phyloP scores from a whole-genome alignment of 495 filamentous ascomycete genomes.

The Lasiosphaeria hispida region DNA sequence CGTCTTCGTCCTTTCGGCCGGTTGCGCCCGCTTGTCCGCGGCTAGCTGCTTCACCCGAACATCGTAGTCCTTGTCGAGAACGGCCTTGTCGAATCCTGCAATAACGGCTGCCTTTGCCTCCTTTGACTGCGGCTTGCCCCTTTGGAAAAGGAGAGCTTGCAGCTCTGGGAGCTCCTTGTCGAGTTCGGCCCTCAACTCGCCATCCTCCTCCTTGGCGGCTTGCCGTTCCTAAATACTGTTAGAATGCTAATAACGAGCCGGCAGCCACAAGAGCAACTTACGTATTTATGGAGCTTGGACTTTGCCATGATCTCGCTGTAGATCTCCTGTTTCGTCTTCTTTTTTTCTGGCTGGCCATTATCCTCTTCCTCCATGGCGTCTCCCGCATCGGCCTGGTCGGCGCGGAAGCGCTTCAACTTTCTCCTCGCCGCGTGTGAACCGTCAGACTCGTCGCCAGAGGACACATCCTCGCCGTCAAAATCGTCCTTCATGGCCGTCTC shows the following conservation, averaged over 20 bases:
- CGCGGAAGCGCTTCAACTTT: conserved; percentile 58
- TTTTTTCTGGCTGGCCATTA: conserved; percentile 63
- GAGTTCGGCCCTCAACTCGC: conserved; percentile 60
- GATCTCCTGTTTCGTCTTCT: conserved; percentile 91
- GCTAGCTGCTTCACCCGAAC: conserved; percentile 74
- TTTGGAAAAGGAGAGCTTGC: conserved; percentile 61
- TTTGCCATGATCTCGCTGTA: conserved; percentile 98
- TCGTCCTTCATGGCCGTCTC: conserved; percentile 55
- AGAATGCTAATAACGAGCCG: not conserved
- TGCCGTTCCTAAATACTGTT: conserved; percentile 54
- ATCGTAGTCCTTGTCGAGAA: conserved; percentile 81
- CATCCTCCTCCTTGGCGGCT: conserved; percentile 88
- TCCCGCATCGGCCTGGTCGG: conserved; percentile 40
- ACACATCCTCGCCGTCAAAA: conserved; percentile 64
- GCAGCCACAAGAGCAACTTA: conserved; percentile 33
- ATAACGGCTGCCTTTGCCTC: conserved; percentile 51
- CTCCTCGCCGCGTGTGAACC: conserved; percentile 44
- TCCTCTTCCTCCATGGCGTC: conserved; percentile 41
- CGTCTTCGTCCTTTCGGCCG: conserved; percentile 85
- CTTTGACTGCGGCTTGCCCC: conserved; percentile 23
- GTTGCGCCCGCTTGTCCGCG: conserved; percentile 76
- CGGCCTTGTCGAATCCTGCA: conserved; percentile 59
- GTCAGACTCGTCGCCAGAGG: conserved; percentile 56
- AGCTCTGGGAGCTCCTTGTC: conserved; percentile 75
- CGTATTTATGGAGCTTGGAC: conserved; percentile 90